Base-by-base conservation (phyloP, 164 flowering plant genomes). In the Annona squamosa region DNA sequence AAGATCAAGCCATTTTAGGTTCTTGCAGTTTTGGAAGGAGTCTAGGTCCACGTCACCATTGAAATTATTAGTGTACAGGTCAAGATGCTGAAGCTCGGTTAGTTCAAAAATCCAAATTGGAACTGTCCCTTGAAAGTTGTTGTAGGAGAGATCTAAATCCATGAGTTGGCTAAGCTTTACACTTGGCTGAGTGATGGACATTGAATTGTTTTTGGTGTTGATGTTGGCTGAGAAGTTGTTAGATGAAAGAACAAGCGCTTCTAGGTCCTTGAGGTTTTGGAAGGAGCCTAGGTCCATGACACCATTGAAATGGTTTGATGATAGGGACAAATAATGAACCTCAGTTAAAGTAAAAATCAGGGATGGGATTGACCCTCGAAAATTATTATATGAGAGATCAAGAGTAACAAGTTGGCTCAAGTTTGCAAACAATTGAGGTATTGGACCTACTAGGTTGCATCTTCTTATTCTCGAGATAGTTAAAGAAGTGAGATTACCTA, bases 311-410 rank as follows among this genome's bases (percentile, higher is more conserved):
- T 79, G 5, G 69, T 72, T 3, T 85, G 90, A 62, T 19, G 68
- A 18, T 86, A 71, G 0, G 77, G 69, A 72, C 87, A 87, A 84
- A 6, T 78, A 70, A 4, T 1, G 2, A 44, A 83, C 74, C 18
- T 19, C 57, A 5, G 26, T 37, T 82, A 79, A 81, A 1, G 65
- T 41, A 63, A 75, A 57, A 2, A 26, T 26, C 37, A 1, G 37
- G 37, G 79, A 71, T 52, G 77, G 74, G 44, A 88, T 70, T 47
- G 73, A 5, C 61, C 88, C 87, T 45, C 45, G 78, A 63, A 87
- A 77, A 1, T 17, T n/a, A 73, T 88, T 88, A 12, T 0, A 12
- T 4, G 89, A 85, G 1, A 88, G 46, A 52, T 88, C 92, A 70
- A 88, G 12, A 71, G 72, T 68, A 42, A 19, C 74, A 7, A 88